A percentile compares a stretch with the other conserved stretches of the same genome.
Conservation (phyloP, 2,329 filamentous ascomycete genomes). For the Torrubiellomyces zombiae region DNA sequence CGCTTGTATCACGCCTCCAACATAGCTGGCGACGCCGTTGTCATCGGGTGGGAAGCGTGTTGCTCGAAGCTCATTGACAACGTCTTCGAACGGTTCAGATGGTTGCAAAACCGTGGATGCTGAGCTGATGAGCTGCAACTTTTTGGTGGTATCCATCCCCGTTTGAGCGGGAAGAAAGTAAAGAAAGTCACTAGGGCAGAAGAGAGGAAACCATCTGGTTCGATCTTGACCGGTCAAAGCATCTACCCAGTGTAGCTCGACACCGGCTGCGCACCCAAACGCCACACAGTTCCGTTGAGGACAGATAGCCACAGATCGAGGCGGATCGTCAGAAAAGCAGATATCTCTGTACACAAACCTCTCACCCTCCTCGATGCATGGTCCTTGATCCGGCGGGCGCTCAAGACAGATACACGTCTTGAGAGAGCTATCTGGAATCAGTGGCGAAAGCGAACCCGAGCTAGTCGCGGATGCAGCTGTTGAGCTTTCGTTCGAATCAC, state of each 20-base stretch:
- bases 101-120: slow-evolving; percentile 21
- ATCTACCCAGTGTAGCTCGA: slow-evolving; percentile 45
- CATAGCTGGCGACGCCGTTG: slow-evolving; percentile 7
- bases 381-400: slow-evolving; percentile 6
- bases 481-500: slow-evolving; percentile 5
- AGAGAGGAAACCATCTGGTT: slow-evolving; percentile 37
- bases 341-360: slow-evolving; percentile 25
- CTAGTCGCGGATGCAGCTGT: slow-evolving; percentile 1
- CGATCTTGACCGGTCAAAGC: slow-evolving; percentile 28
- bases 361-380: slow-evolving; percentile 15
- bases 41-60: slow-evolving; percentile 7
- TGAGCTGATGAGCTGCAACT: slow-evolving; percentile 46
- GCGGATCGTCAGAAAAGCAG: slow-evolving; percentile 44
- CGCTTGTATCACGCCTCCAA: slow-evolving; percentile 3
- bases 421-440: neutral
- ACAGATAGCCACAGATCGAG: slow-evolving; percentile 47
- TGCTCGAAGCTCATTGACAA: slow-evolving; percentile 9
- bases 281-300: slow-evolving; percentile 48
- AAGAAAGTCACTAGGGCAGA: slow-evolving; percentile 34
- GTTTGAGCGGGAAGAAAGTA: slow-evolving; percentile 42
- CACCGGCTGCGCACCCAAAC: slow-evolving; percentile 45
- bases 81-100: slow-evolving; percentile 7
- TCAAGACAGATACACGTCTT: slow-evolving; percentile 10
- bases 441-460: neutral
- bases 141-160: slow-evolving; percentile 31